These are phyloP conservation scores for Yarrowia galli DNA, from an alignment of 1,139 yeast genomes.

Conservation along the genomic window DNA sequence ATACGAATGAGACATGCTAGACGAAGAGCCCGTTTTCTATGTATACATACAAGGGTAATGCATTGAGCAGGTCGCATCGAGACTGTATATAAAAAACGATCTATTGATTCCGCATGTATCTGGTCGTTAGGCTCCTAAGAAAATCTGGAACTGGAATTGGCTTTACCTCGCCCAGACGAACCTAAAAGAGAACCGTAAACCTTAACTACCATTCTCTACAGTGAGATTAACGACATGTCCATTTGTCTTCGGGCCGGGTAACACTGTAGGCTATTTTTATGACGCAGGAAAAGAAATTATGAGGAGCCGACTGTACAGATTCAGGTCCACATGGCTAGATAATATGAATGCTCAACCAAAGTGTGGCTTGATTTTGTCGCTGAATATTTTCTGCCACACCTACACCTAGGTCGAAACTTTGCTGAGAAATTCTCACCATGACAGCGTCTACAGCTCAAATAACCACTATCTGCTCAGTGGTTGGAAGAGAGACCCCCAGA, in stretches of 20 bases:
- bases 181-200: background rate
- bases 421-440: background rate
- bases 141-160: constrained; percentile 17
- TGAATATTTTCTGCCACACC: background rate
- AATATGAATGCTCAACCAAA: too few relatives aligned
- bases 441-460: background rate
- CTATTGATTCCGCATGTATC: background rate
- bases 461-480: background rate
- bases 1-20: background rate
- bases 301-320: constrained; percentile 11
- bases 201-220: background rate
- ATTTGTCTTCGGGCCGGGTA: constrained; percentile 21
- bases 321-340: background rate
- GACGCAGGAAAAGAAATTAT: constrained; percentile 27
- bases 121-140: background rate
- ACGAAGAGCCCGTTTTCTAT: background rate
- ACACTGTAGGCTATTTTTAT: constrained; percentile 19
- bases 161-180: constrained; percentile 1
- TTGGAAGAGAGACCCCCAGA: background rate
- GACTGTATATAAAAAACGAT: constrained; percentile 3
- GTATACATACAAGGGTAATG: background rate
- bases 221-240: constrained; percentile 15
- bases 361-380: too few relatives aligned
- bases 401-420: too few relatives aligned
- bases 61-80: background rate